These are phyloP conservation scores for Cryphonectria japonica DNA, from an alignment of 2,329 filamentous ascomycete genomes.

Conservation along the genomic window DNA sequence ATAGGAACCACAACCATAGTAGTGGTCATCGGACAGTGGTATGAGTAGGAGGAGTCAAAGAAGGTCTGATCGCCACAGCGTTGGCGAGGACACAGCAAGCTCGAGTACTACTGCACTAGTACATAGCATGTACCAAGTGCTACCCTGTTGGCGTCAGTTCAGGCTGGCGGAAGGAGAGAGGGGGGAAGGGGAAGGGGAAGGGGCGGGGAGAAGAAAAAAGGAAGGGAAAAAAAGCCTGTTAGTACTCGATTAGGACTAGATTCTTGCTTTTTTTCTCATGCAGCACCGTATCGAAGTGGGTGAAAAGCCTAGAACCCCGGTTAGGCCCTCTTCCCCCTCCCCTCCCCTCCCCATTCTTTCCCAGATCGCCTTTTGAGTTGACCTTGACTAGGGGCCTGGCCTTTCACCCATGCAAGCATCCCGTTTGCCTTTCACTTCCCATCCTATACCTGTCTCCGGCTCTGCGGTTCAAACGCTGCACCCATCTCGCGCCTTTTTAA, in stretches of 20 bases:
- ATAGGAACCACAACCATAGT: no score
- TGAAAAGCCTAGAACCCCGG: slow-evolving; percentile 12
- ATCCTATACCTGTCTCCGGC: not conserved
- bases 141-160: not conserved
- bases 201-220: no score
- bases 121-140: not conserved
- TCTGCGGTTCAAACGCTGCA: not conserved
- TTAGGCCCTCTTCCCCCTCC: not conserved
- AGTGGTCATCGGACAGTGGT: no score
- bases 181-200: no score
- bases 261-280: not conserved
- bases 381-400: slow-evolving; percentile 6
- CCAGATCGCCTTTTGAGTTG: slow-evolving; percentile 16
- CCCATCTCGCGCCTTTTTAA: slow-evolving; percentile 10
- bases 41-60: not conserved
- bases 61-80: not conserved
- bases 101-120: not conserved
- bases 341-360: not conserved
- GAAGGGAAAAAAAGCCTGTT: not conserved
- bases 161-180: not conserved
- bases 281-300: not conserved
- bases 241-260: not conserved
- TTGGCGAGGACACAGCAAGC: not conserved
- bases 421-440: slow-evolving; percentile 11
- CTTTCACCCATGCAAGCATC: slow-evolving; percentile 7